Conservation (phyloP, 768 basidiomycete genomes). For the Zangia roseola region DNA sequence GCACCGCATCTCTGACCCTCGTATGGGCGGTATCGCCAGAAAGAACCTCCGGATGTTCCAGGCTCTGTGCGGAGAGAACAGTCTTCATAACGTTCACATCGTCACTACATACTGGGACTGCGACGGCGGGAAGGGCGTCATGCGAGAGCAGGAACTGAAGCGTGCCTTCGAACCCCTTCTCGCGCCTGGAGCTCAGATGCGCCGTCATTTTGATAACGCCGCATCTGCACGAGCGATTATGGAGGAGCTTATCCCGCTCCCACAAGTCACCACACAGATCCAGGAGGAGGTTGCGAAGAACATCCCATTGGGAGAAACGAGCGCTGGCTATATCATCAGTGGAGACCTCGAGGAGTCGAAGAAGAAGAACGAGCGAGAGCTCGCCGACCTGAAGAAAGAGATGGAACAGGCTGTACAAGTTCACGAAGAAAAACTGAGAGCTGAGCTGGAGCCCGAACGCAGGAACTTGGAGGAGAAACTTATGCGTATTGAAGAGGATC, state of each 20-base stretch:
- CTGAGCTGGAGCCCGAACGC: no score
- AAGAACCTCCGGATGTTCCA: slow-evolving; percentile 44
- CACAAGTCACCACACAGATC: slow-evolving; percentile 40
- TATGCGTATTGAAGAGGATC: no score
- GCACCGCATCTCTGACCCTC: slow-evolving; percentile 42
- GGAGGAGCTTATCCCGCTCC: slow-evolving; percentile 34
- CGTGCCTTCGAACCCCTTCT: slow-evolving; percentile 44
- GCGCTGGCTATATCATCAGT: no score
- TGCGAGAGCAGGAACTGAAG: slow-evolving; percentile 25
- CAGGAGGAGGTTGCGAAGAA: slow-evolving; percentile 25
- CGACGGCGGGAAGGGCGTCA: slow-evolving; percentile 23
- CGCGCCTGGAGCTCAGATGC: slow-evolving; percentile 39
- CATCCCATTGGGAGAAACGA: no score
- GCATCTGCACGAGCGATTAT: slow-evolving; percentile 43
- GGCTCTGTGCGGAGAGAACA: slow-evolving; percentile 42
- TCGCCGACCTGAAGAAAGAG: no score
- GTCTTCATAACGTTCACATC: slow-evolving; percentile 42
- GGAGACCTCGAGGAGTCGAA: no score
- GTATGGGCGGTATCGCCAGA: slow-evolving; percentile 40
- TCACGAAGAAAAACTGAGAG: no score
- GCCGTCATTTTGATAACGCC: slow-evolving; percentile 37
- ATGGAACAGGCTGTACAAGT: no score
- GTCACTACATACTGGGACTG: slow-evolving; percentile 47
- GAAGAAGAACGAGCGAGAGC: no score
- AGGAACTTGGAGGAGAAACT: no score